Percentiles rank a stretch among this genome's conserved stretches.
phyloP scores from a whole-genome alignment of 2,329 filamentous ascomycete genomes.

The Penicillium aurantiogriseum region DNA sequence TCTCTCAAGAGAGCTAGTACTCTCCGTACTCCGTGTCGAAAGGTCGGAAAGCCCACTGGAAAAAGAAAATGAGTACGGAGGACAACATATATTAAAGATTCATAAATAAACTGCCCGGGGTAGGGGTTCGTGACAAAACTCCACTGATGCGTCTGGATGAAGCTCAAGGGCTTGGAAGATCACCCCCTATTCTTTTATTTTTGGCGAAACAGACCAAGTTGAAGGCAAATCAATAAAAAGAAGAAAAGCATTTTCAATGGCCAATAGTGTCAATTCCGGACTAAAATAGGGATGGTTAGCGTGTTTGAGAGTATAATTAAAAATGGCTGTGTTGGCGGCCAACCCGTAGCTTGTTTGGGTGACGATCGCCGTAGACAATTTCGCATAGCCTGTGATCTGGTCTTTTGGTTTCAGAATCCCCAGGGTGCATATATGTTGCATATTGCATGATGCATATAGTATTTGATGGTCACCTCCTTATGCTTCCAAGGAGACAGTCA shows the following conservation, averaged over 20 bases:
- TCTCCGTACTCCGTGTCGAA: background rate
- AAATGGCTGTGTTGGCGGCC: constrained; percentile 11
- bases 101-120: constrained; percentile 9
- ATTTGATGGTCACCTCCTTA: background rate
- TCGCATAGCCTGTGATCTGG: constrained; percentile 15
- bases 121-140: constrained; percentile 21
- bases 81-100: background rate
- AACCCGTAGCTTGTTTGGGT: constrained; percentile 16
- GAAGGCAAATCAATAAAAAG: constrained; percentile 1
- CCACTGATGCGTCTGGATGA: constrained; percentile 13
- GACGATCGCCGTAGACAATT: constrained; percentile 27
- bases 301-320: constrained; percentile 18
- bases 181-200: constrained; percentile 1
- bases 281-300: constrained; percentile 20
- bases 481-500: background rate
- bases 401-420: constrained; percentile 23
- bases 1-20: constrained; percentile 1
- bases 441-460: background rate
- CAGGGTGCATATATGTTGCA: constrained; percentile 10
- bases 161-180: constrained; percentile 4
- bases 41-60: background rate
- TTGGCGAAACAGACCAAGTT: background rate
- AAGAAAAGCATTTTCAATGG: constrained; percentile 1
- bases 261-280: constrained; percentile 15
- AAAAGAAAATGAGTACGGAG: constrained; percentile 8